Evolutionary conservation across 2,329 filamentous ascomycete species (phyloP).

Genomic region (Aspergillus sp.): DNA sequence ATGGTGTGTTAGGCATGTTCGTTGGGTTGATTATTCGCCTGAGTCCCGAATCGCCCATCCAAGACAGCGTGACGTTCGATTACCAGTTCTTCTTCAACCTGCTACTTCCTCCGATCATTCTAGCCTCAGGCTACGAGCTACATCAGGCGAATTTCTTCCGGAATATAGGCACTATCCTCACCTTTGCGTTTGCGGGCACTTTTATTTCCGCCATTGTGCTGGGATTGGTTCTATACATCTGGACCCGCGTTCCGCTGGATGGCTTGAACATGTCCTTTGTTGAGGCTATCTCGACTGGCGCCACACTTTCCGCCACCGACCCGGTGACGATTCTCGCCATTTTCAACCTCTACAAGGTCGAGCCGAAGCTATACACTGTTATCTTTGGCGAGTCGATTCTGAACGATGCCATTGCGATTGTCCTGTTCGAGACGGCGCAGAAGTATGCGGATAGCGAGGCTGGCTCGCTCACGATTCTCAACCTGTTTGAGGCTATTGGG

Average conservation of each 20-base stretch:
- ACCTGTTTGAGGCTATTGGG: slow-evolving; percentile 84
- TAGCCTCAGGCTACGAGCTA: slow-evolving; percentile 93
- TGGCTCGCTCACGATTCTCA: slow-evolving; percentile 69
- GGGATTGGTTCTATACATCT: slow-evolving; percentile 80
- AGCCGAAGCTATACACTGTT: slow-evolving; percentile 96
- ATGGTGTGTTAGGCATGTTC: slow-evolving; percentile 68
- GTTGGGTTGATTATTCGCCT: slow-evolving; percentile 85
- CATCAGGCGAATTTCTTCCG: slow-evolving; percentile 99
- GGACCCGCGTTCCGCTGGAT: slow-evolving; percentile 80
- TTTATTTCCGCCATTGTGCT: slow-evolving; percentile 97
- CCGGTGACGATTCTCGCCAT: slow-evolving; percentile 97
- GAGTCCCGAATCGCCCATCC: slow-evolving; percentile 74
- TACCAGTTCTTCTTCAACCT: slow-evolving; percentile 99
- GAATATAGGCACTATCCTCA: slow-evolving; percentile 94
- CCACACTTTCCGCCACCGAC: slow-evolving; percentile 92
- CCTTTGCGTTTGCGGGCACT: slow-evolving; percentile 94
- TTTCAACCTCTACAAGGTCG: slow-evolving; percentile 98
- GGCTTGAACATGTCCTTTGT: slow-evolving; percentile 84
- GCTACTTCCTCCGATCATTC: slow-evolving; percentile 94
- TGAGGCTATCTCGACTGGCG: slow-evolving; percentile 93
- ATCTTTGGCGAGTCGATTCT: slow-evolving; percentile 98
- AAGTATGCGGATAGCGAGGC: slow-evolving; percentile 74
- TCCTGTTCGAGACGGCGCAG: slow-evolving; percentile 96
- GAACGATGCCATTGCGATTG: slow-evolving; percentile 97
- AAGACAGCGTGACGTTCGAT: slow-evolving; percentile 90